Percentiles rank a stretch among this genome's conserved stretches.
Evolutionary conservation across 306 rosid genomes (phyloP).

Genomic region (Cicer bijugum): DNA sequence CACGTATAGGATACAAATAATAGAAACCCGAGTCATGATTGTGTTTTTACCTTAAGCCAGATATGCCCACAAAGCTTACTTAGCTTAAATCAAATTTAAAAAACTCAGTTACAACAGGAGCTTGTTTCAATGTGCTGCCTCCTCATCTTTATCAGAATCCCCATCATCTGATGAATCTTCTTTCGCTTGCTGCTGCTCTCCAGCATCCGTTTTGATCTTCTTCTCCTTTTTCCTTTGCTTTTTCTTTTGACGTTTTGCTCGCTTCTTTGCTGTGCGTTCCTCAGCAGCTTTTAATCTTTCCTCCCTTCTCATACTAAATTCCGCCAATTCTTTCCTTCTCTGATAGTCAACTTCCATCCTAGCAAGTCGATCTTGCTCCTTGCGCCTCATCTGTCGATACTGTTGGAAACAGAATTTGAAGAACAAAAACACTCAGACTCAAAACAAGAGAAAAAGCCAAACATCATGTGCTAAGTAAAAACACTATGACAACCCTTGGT

Average conservation of each 20-base stretch:
- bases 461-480: neutral
- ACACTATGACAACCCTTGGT: neutral
- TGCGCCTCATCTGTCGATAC: constrained; percentile 97
- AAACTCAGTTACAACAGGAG: constrained; percentile 30
- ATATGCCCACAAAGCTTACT: constrained; percentile 12
- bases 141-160: constrained; percentile 64
- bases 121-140: constrained; percentile 49
- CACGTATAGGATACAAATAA: constrained; percentile 23
- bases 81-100: constrained; percentile 27
- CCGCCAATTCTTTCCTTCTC: constrained; percentile 75
- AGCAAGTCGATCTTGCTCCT: constrained; percentile 90
- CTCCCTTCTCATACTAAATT: constrained; percentile 80
- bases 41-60: constrained; percentile 27
- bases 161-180: constrained; percentile 67
- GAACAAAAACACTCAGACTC: neutral
- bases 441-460: constrained; percentile 12
- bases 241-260: constrained; percentile 85
- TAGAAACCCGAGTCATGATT: constrained; percentile 20
- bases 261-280: constrained; percentile 86
- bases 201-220: constrained; percentile 56
- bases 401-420: constrained; percentile 48
- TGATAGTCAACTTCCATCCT: constrained; percentile 93
- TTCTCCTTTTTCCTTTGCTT: constrained; percentile 80
- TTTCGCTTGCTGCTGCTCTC: constrained; percentile 56
- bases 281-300: constrained; percentile 85